Percentiles rank a stretch among this genome's conserved stretches.
Conservation (phyloP, 2,329 filamentous ascomycete species). For the Nemania sp. region DNA sequence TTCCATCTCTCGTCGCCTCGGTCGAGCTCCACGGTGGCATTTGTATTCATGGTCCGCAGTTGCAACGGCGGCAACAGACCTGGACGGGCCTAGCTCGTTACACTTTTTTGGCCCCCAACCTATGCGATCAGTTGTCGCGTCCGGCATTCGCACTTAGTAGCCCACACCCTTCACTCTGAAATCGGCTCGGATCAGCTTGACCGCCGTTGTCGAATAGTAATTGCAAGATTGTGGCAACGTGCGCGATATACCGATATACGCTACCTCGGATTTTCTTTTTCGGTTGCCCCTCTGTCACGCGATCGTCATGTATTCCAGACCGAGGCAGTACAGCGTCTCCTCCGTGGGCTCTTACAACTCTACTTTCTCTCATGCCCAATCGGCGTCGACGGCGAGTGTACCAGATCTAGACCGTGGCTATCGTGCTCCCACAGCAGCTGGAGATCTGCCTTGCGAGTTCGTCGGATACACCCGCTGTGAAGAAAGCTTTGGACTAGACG, state of each 20-base stretch:
- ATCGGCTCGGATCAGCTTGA: background rate
- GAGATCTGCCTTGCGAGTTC: conserved; percentile 54
- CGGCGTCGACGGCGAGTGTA: background rate
- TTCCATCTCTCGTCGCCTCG: background rate
- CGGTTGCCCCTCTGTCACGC: background rate
- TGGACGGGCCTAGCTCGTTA: background rate
- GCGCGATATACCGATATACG: background rate
- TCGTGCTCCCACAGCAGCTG: background rate
- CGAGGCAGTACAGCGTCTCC: conserved; percentile 4
- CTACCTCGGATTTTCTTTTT: background rate
- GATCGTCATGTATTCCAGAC: conserved; percentile 3
- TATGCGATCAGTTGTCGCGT: conserved; percentile 3
- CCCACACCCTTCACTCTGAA: background rate
- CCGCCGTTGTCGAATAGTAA: conserved; percentile 1
- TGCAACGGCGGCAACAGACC: background rate
- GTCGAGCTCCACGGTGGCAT: background rate
- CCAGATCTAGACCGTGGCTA: background rate
- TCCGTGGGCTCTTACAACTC: background rate
- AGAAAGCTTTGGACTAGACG: conserved; percentile 43
- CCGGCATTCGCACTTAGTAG: conserved; percentile 1
- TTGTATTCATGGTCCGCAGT: background rate
- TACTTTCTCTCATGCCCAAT: background rate
- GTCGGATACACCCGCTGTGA: conserved; percentile 43
- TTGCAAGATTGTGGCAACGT: background rate
- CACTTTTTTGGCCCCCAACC: conserved; percentile 20